These are phyloP conservation scores for Albatrellus ellisii DNA, from an alignment of 768 basidiomycete genomes.

Conservation along the genomic window DNA sequence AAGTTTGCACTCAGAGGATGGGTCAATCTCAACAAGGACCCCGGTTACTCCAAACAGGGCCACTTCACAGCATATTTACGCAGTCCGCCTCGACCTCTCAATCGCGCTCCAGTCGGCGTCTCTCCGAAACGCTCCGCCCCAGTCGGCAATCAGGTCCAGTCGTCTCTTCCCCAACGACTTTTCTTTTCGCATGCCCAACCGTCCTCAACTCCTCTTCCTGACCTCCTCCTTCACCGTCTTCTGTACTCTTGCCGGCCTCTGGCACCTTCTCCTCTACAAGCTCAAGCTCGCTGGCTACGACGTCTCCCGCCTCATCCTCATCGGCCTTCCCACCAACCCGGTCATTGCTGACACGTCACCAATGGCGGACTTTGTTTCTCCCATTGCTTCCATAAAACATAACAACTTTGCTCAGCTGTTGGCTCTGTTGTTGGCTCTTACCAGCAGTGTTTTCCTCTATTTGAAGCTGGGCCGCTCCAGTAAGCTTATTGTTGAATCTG, in stretches of 20 bases:
- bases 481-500: slow-evolving; percentile 16
- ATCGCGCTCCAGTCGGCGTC: too few relatives aligned
- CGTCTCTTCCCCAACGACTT: too few relatives aligned
- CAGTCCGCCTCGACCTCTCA: too few relatives aligned
- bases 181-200: slow-evolving; percentile 36
- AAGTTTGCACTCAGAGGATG: too few relatives aligned
- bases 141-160: too few relatives aligned
- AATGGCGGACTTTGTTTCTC: slow-evolving; percentile 6
- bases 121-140: slow-evolving; percentile 4
- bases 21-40: slow-evolving; percentile 5
- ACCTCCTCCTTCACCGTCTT: slow-evolving; percentile 37
- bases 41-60: slow-evolving; percentile 3
- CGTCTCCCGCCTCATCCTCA: slow-evolving; percentile 44
- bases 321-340: slow-evolving; percentile 34
- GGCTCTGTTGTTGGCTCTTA: slow-evolving; percentile 36
- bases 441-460: slow-evolving; percentile 38
- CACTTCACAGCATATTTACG: too few relatives aligned
- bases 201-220: slow-evolving; percentile 40
- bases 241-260: slow-evolving; percentile 30
- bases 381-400: slow-evolving; percentile 20
- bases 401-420: slow-evolving; percentile 32
- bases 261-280: slow-evolving; percentile 26
- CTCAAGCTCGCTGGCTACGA: slow-evolving; percentile 46
- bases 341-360: slow-evolving; percentile 1
- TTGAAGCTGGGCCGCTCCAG: slow-evolving; percentile 30